These are phyloP conservation scores for Elsinoe necatrix DNA, from an alignment of 2,329 filamentous ascomycete genomes.

Conservation along the genomic window DNA sequence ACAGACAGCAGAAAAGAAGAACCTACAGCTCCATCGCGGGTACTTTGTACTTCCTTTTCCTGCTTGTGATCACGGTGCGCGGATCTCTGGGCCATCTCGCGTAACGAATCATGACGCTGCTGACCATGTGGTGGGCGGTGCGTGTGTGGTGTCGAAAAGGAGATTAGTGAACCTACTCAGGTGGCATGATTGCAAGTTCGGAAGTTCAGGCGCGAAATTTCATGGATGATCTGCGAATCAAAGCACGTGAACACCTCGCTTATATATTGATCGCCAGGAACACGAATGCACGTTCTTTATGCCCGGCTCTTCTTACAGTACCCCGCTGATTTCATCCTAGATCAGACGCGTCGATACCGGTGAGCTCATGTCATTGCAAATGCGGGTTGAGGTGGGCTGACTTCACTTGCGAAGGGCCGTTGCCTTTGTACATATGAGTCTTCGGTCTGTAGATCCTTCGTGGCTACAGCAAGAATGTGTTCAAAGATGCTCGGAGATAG, in stretches of 20 bases:
- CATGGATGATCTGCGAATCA: neutral
- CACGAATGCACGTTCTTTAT: neutral
- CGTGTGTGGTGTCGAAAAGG: neutral
- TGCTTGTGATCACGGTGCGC: neutral
- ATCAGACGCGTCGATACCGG: too few relatives aligned
- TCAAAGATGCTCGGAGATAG: too few relatives aligned
- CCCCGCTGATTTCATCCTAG: neutral
- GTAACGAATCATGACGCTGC: neutral
- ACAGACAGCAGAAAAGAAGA: neutral
- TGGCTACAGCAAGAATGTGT: too few relatives aligned
- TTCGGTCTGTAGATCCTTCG: too few relatives aligned
- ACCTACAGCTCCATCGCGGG: neutral
- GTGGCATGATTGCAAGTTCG: neutral
- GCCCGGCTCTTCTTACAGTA: neutral
- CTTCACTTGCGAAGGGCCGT: too few relatives aligned
- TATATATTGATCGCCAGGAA: slow-evolving; percentile 1
- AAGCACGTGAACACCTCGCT: neutral
- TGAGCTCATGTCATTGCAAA: too few relatives aligned
- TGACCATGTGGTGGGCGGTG: neutral
- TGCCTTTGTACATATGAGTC: too few relatives aligned
- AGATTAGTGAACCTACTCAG: neutral
- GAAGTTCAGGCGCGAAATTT: neutral
- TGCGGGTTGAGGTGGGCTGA: too few relatives aligned
- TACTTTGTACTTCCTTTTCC: neutral
- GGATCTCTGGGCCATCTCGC: neutral